A percentile compares a stretch with the other conserved stretches of the same genome.
Evolutionary conservation across 164 flowering plant genomes (phyloP).

Genomic region (Tetracentron sinense): DNA sequence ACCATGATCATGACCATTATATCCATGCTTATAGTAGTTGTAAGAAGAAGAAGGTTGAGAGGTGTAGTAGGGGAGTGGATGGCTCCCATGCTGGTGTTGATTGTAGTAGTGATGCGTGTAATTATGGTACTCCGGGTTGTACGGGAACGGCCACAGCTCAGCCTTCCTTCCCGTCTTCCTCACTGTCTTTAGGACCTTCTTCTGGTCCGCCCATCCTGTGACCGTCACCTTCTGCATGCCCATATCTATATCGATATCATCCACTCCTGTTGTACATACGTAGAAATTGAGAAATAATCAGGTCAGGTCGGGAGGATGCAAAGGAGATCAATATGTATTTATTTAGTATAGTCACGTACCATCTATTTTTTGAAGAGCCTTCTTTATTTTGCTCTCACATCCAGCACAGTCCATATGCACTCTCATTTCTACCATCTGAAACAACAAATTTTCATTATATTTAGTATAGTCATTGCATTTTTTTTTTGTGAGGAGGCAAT

Average conservation of each 20-base stretch:
- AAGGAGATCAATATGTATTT: not conserved
- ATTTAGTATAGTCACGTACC: conserved; percentile 28
- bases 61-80: conserved; percentile 13
- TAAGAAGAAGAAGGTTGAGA: conserved; percentile 45
- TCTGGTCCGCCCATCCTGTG: conserved; percentile 65
- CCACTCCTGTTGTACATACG: conserved; percentile 43
- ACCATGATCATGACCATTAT: conserved; percentile 41
- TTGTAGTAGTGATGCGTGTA: conserved; percentile 20
- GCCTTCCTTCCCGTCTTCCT: conserved; percentile 72
- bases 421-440: conserved; percentile 66
- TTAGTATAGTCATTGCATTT: not conserved
- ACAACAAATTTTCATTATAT: not conserved
- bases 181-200: conserved; percentile 58
- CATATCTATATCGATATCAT: conserved; percentile 61
- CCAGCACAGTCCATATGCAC: conserved; percentile 77
- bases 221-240: conserved; percentile 76
- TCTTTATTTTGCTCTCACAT: conserved; percentile 63
- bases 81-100: conserved; percentile 28
- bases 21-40: conserved; percentile 60
- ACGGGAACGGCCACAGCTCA: conserved; percentile 73
- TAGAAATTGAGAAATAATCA: not conserved
- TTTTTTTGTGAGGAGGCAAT: no score
- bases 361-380: conserved; percentile 50
- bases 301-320: not conserved
- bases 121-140: conserved; percentile 46